A percentile compares a stretch with the other conserved stretches of the same genome.
phyloP scores from a whole-genome alignment of 2,329 filamentous ascomycete genomes.

The Ophiostoma angusticollis region DNA sequence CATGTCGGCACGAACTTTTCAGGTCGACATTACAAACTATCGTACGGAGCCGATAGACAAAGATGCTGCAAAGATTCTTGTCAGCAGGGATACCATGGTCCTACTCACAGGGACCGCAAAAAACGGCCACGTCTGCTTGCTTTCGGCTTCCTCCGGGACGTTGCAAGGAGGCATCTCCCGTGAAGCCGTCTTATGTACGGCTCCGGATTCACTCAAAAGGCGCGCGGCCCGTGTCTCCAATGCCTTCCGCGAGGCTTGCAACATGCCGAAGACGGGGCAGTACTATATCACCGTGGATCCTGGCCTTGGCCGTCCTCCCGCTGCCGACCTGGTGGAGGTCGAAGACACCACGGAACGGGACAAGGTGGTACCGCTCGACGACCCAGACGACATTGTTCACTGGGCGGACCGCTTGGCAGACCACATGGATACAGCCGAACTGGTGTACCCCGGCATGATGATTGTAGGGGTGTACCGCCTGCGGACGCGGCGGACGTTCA shows the following conservation, averaged over 20 bases:
- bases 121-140: constrained; percentile 11
- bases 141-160: neutral
- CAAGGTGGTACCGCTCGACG: constrained; percentile 8
- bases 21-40: constrained; percentile 4
- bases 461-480: constrained; percentile 51
- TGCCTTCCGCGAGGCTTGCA: constrained; percentile 57
- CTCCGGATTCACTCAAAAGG: constrained; percentile 15
- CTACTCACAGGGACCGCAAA: constrained; percentile 13
- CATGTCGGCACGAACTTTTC: constrained; percentile 8
- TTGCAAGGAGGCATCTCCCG: constrained; percentile 5
- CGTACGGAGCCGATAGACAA: constrained; percentile 10
- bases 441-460: constrained; percentile 55
- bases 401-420: constrained; percentile 27
- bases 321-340: constrained; percentile 46
- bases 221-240: constrained; percentile 48
- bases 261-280: constrained; percentile 58
- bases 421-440: constrained; percentile 37
- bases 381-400: constrained; percentile 17
- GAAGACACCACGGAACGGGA: constrained; percentile 39
- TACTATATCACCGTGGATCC: constrained; percentile 39
- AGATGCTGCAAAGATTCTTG: constrained; percentile 7
- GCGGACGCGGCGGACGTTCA: constrained; percentile 48
- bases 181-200: constrained; percentile 11
- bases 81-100: constrained; percentile 15
- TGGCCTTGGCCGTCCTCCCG: constrained; percentile 29